Base-by-base conservation (phyloP, 2,329 filamentous ascomycete species). In the Xylariales sp. region DNA sequence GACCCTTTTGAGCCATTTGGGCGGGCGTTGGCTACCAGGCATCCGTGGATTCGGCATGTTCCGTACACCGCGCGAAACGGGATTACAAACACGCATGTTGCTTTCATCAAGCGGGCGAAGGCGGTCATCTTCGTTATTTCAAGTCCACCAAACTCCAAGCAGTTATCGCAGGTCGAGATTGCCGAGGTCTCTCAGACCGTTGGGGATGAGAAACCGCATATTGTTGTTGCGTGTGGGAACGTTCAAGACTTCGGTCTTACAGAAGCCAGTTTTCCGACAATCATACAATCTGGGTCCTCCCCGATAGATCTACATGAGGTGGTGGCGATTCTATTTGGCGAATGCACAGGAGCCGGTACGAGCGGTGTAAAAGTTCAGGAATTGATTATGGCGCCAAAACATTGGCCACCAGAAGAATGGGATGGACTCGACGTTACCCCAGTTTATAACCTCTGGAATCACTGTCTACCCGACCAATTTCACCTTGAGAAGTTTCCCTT, bases 1-100 rank as follows among this genome's bases (percentile, higher is more conserved):
- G 92, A 94, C 75, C 92, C 91, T 0, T 94, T 94, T 75, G 91
- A 94, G 77, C 84, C 86, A 14, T 81, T 94, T 18, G 92, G 91
- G 23, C 84, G 85, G 69, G 86, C 88, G 52, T 78, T 94, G 56
- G 86, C 88, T 56, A 81, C 80, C 56, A 83, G 86, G 71, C 89
- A 91, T 74, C 80, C 84, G 2, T 84, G 83, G 77, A 83, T 94
- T 68, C 87, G 90, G 23, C 92, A 94, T 76, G 87, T 93, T 50
- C 91, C 92, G 5, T 94, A 93, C 74, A 87, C 89, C 5, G 86
- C 88, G 54, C 83, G 84, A 60, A 79, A 83, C 65, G 90, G 90
- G 49, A 88, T 93, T 76, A 91, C 89, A 2, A 83, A 84, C 28
- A 84, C 87, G 52, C 89, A 94, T 78, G 80, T 85, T 56, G 84